A percentile compares a stretch with the other conserved stretches of the same genome.
Evolutionary conservation across 2,329 filamentous ascomycete genomes (phyloP).

Genomic region (Meredithiella fracta): DNA sequence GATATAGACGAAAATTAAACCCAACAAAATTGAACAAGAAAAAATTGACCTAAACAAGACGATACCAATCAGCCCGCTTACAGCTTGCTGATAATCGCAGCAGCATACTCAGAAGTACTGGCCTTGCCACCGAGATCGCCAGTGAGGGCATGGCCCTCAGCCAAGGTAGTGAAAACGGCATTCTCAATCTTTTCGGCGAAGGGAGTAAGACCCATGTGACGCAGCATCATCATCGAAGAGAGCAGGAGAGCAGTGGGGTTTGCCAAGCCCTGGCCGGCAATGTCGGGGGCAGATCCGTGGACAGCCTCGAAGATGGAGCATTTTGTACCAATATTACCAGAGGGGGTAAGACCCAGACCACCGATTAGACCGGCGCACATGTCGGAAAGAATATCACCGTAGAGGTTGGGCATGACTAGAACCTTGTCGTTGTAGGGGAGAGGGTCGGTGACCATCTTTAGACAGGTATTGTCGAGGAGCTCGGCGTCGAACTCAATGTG

Average conservation of each 20-base stretch:
- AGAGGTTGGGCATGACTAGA: conserved; percentile 93
- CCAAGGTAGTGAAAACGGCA: conserved; percentile 86
- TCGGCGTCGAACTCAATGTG: conserved; percentile 93
- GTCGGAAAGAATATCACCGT: conserved; percentile 98
- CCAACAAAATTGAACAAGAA: background rate
- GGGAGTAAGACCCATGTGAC: conserved; percentile 83
- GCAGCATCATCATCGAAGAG: conserved; percentile 97
- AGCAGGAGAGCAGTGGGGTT: conserved; percentile 95
- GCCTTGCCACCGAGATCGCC: conserved; percentile 92
- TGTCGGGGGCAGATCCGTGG: conserved; percentile 92
- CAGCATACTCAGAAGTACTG: conserved; percentile 88
- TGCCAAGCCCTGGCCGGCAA: conserved; percentile 85
- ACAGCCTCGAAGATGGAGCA: conserved; percentile 99
- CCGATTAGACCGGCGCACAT: conserved; percentile 98
- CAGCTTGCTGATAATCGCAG: conserved; percentile 66
- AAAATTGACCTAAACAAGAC: background rate
- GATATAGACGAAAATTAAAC: background rate
- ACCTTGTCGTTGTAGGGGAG: conserved; percentile 98
- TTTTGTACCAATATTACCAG: conserved; percentile 96
- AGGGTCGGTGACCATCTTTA: conserved; percentile 97
- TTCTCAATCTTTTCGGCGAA: conserved; percentile 80
- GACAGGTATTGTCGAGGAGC: conserved; percentile 96
- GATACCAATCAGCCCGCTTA: conserved; percentile 23
- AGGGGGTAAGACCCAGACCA: conserved; percentile 90
- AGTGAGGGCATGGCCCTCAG: conserved; percentile 90